Base-by-base conservation (phyloP, 148 eudicot genomes). In the Cornus controversa region DNA sequence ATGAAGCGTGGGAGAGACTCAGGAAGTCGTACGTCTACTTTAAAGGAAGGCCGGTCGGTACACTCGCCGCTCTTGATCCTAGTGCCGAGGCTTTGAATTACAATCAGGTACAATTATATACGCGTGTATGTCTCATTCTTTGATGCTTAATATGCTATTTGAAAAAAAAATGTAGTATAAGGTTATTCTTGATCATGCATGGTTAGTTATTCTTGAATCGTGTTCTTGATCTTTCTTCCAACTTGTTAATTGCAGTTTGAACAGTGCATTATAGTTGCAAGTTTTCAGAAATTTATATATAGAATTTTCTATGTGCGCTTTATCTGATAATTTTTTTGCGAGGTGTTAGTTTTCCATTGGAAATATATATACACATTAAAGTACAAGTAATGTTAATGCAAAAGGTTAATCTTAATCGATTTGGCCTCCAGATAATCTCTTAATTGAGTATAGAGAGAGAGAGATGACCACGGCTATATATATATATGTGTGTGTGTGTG, bases 1-100 rank as follows among this genome's bases (percentile, higher is more conserved):
- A 74, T 28, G 91, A 89, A 68, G 91, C 91, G 20, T 89, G 91
- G 89, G 84, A 85, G 64, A 78, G 80, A 47, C 72, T 89, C 67
- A 70, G 25, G 70, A 81, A 74, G 67, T 82, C 88, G 28, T 86
- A 57, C 40, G 85, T 89, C 10, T 78, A 9, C 69, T 86, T 66
- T 77, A 84, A 86, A 69, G 82, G 82, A 8, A 57, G 27, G 34
- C 79, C 84, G 10, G 87, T 89, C 27, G 91, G 91, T 5, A 82
- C 88, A n/a, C 69, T 89, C 2, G 91, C 91, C 73, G 87, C 86
- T 75, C 60, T 78, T 25, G 89, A 89, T 86, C 85, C 86, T 28
- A 79, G 80, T 63, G 86, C 72, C 20, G 89, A 86, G 66, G 81
- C 85, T 53, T 37, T 86, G 27, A 89, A 89, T 76, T 89, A 89